Evolutionary conservation across 73 alveolate species (phyloP), one percentile per base, ranked within the genome.

Genomic region (Tetrahymena thermophila): DNA sequence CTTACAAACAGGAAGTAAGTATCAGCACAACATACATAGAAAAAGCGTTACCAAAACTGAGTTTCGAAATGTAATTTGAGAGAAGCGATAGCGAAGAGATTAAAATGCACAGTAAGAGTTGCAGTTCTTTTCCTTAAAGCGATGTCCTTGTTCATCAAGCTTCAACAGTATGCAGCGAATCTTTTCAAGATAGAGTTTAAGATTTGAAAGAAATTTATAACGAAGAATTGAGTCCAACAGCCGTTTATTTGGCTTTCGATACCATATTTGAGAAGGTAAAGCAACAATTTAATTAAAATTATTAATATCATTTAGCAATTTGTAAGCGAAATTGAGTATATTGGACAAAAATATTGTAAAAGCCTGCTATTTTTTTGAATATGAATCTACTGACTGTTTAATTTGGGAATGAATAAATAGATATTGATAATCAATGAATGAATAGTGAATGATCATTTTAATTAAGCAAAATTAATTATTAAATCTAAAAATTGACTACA

Each of bases 171-270:
- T 71, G 89, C 42, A 71, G 89, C n/a, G 89, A 71, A 71, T 71
- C 89, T 31, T 71, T 28, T 7, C 37, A 71, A 71, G 44, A 85
- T 19, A 43, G 95, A 95, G 93, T 85, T 40, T 43, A 43, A n/a
- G 97, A 95, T 35, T 44, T 43, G 44, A 58, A 50, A 19, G 97
- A 95, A 93, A 89, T 95, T 8, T 95, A 95, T 38, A 95, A 95
- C 50, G 97, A 95, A 89, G 97, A 95, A 56, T 35, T 95, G 94
- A 50, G 94, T 89, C 97, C 97, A 95, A 95, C 97, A 7, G 58
- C 93, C 34, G 95, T 95, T 85, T 94, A 95, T n/a, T 50, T 95
- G 35, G 97, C 95, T 17, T 89, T 43, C 23, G 97, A 95, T 85
- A 34, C 71, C 35, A 40, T 85, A 25, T 35, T 89, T 34, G 50